Evolutionary conservation across 148 eudicot genomes (phyloP), one percentile per base, ranked within the genome.

Genomic region (Camellia granthamiana): DNA sequence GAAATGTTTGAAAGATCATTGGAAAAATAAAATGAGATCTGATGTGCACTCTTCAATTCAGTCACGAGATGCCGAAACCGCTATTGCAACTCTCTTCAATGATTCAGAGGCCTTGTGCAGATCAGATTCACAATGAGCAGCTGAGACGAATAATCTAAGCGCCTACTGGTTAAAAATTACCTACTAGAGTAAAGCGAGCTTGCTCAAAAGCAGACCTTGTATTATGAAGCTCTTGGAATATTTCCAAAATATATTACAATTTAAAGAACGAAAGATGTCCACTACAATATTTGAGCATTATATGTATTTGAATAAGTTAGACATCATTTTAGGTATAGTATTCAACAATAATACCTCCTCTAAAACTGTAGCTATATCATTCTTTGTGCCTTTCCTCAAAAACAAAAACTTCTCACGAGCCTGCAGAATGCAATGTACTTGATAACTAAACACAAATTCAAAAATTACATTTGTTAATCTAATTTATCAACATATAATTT

Each of bases 381-480:
- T 90, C 89, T 86, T 93, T 52, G 99, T 96, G 79, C 99, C 98
- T 85, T 93, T 96, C 84, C 92, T 88, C 78, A 96, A 77, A 51
- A 98, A 90, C 80, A 96, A 75, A 82, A 92, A 96, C 85, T 91
- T 96, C 91, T 96, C 99, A 60, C 99, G 98, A 79, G 98, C 99
- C 99, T 95, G 91, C 68, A 84, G 1, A 1, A 30, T 30, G 52
- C 61, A 77, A 55, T 38, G 69, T 11, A 18, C 41, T 69, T 52
- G 38, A 30, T 30, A 30, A 30, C 38, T 30, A 38, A 51, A 68
- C 2, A 15, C 19, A 63, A 47, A 23, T 64, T 51, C 13, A 49
- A 64, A 44, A 30, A 65, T 75, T 14, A 75, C 13, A 30, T 13
- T 58, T 43, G 47, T 81, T 13, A 67, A 75, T 42, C 67, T 44